These are phyloP conservation scores for Amanita rubescens DNA, from an alignment of 768 basidiomycete genomes.

Conservation along the genomic window DNA sequence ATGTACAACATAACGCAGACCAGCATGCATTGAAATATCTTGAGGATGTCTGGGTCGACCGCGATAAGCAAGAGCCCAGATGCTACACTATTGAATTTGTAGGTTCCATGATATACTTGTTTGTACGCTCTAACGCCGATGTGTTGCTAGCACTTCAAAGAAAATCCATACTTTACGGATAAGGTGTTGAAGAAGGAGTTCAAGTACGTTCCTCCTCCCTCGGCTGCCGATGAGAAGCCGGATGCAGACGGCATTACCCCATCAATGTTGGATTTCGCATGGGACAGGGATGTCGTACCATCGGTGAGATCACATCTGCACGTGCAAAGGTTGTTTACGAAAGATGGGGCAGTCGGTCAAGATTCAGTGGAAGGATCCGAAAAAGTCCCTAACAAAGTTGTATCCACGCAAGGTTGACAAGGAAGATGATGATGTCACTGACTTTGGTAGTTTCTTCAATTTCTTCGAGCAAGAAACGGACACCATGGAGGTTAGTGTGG, in stretches of 20 bases:
- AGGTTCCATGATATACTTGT: conserved; percentile 27
- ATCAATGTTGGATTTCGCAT: conserved; percentile 74
- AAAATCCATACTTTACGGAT: conserved; percentile 80
- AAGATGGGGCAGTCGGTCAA: conserved; percentile 40
- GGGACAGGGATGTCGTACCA: conserved; percentile 65
- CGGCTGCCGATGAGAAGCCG: conserved; percentile 45
- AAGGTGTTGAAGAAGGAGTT: conserved; percentile 75
- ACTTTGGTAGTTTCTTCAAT: conserved; percentile 84
- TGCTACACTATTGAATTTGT: conserved; percentile 88
- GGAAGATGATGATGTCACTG: conserved; percentile 54
- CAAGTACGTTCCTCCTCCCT: conserved; percentile 55
- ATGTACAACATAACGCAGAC: conserved; percentile 69
- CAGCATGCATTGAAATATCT: conserved; percentile 76
- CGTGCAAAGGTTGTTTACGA: conserved; percentile 6
- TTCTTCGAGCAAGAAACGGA: conserved; percentile 67
- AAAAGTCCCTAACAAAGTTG: conserved; percentile 69
- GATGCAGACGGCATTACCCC: conserved; percentile 72
- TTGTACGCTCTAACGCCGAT: background rate
- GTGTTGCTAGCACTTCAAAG: conserved; percentile 64
- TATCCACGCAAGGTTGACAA: conserved; percentile 62
- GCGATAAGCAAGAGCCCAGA: conserved; percentile 67
- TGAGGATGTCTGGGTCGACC: conserved; percentile 78
- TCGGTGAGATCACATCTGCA: conserved; percentile 39
- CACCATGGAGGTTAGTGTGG: conserved; percentile 48
- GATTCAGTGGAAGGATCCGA: conserved; percentile 77